Evolutionary conservation across 2,329 filamentous ascomycete species (phyloP).

Genomic region (Colletotrichum melonis): DNA sequence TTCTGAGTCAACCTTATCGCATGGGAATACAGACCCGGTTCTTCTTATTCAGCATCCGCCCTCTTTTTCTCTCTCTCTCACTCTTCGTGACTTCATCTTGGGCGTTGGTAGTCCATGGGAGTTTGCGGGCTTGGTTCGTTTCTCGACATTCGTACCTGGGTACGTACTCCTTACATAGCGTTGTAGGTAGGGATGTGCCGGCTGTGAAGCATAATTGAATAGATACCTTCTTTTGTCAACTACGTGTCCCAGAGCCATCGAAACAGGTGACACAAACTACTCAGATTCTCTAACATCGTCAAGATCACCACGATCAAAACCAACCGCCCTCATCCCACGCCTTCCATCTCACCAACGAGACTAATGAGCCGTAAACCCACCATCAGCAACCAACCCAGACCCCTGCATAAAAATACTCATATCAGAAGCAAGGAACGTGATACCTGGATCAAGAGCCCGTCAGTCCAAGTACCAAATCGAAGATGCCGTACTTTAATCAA

Average conservation of each 20-base stretch:
- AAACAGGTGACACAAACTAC: too few relatives aligned
- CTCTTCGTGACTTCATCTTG: not conserved
- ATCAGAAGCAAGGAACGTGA: slow-evolving; percentile 62
- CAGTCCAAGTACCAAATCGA: not conserved
- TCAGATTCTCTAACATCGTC: not conserved
- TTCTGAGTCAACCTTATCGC: slow-evolving; percentile 36
- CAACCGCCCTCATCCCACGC: not conserved
- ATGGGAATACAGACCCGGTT: not conserved
- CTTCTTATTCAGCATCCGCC: not conserved
- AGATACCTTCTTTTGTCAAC: not conserved
- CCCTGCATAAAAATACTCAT: slow-evolving; percentile 66
- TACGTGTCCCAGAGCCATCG: too few relatives aligned
- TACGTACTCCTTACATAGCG: too few relatives aligned
- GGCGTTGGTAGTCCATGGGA: too few relatives aligned
- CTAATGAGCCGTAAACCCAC: slow-evolving; percentile 50
- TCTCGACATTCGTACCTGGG: too few relatives aligned
- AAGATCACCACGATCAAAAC: not conserved
- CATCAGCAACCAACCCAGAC: slow-evolving; percentile 58
- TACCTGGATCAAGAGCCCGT: slow-evolving; percentile 38
- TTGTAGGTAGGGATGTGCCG: too few relatives aligned
- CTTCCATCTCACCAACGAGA: not conserved
- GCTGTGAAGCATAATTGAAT: not conserved
- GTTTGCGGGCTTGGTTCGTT: too few relatives aligned
- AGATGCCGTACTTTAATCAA: too few relatives aligned
- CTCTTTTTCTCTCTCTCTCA: not conserved